Evolutionary conservation across 352 stramenopile species (phyloP).

Genomic region (Pythium pyrilobum): DNA sequence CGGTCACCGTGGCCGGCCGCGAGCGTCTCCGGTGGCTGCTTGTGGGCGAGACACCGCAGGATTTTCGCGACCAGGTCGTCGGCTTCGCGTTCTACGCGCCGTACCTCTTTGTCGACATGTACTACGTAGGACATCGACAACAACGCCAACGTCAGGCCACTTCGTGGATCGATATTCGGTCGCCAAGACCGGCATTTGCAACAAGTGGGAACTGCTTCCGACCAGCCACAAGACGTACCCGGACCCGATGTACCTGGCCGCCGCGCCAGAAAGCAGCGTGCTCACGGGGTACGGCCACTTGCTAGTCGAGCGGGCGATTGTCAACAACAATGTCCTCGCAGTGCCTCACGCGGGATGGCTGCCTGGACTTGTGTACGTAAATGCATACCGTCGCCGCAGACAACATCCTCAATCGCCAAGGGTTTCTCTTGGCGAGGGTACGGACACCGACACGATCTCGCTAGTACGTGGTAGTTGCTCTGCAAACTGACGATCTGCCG

Average conservation of each 20-base stretch:
- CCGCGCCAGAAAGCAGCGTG: not conserved
- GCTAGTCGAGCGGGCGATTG: not conserved
- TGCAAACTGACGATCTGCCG: not conserved
- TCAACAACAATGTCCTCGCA: not conserved
- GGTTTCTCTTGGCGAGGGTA: slow-evolving; percentile 6
- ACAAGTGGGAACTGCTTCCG: slow-evolving; percentile 14
- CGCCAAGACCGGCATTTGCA: slow-evolving; percentile 3
- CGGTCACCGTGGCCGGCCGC: slow-evolving; percentile 9
- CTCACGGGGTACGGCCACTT: not conserved
- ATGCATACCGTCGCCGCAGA: not conserved
- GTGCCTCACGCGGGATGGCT: slow-evolving; percentile 7
- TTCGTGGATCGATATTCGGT: slow-evolving; percentile 14
- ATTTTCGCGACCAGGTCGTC: slow-evolving; percentile 2
- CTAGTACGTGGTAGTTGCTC: slow-evolving; percentile 2
- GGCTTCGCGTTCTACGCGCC: slow-evolving; percentile 1
- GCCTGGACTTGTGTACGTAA: not conserved
- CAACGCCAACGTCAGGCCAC: not conserved
- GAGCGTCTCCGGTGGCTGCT: slow-evolving; percentile 18
- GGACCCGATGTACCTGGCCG: not conserved
- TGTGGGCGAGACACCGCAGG: not conserved
- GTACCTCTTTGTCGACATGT: slow-evolving; percentile 11
- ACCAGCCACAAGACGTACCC: slow-evolving; percentile 6
- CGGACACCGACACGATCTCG: not conserved
- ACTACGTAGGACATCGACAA: too few relatives aligned
- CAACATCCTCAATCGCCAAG: slow-evolving; percentile 8